A percentile compares a stretch with the other conserved stretches of the same genome.
Conservation (phyloP, 2,329 filamentous ascomycete species). For the Allantophomopsis cytisporea region DNA sequence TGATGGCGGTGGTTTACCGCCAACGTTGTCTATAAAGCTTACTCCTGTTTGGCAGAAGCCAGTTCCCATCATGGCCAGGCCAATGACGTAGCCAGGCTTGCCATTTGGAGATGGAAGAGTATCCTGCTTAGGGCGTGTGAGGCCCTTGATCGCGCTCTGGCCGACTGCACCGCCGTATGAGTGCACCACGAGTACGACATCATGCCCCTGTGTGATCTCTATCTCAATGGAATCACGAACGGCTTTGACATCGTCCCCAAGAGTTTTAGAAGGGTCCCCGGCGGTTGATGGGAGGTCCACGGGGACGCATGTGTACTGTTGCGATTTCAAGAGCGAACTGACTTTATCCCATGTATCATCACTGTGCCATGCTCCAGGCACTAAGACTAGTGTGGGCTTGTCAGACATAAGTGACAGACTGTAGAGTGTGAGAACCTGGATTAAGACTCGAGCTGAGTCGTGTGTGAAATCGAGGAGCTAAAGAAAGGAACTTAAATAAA, state of each 20-base stretch:
- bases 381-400: too few species aligned
- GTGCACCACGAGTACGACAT: slow-evolving; percentile 27
- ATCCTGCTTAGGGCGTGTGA: slow-evolving; percentile 13
- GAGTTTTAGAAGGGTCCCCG: slow-evolving; percentile 15
- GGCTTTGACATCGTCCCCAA: slow-evolving; percentile 22
- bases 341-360: too few species aligned
- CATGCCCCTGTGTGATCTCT: slow-evolving; percentile 19
- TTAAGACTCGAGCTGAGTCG: too few species aligned
- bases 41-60: slow-evolving; percentile 21
- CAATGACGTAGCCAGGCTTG: slow-evolving; percentile 20
- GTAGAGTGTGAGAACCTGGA: too few species aligned
- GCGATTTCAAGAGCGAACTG: too few species aligned
- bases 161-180: slow-evolving; percentile 27
- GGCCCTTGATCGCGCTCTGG: slow-evolving; percentile 24
- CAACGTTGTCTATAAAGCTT: slow-evolving; percentile 21
- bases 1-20: slow-evolving; percentile 21
- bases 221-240: slow-evolving; percentile 18
- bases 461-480: too few species aligned
- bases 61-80: slow-evolving; percentile 22
- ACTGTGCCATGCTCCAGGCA: too few species aligned
- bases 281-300: slow-evolving; percentile 22
- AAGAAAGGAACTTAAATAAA: too few species aligned
- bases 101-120: slow-evolving; percentile 1
- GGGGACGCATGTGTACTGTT: slow-evolving; percentile 9
- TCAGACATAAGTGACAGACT: too few species aligned